Evolutionary conservation across 495 filamentous ascomycete genomes (phyloP), one percentile per base, ranked within the genome.

Genomic region (Penicillium manginii): DNA sequence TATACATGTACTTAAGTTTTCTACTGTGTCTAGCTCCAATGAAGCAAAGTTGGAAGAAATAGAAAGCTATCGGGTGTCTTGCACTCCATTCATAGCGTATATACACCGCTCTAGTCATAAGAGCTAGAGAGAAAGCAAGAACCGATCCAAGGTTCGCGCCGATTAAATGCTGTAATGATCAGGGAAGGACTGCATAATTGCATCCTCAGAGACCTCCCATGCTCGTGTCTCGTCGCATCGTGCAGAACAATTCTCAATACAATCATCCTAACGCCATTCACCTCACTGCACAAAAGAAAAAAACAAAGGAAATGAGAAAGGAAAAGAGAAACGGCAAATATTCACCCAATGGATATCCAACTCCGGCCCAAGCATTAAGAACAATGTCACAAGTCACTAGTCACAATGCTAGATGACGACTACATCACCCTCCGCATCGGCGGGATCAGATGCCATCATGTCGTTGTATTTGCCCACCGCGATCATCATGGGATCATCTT

Each of bases 361-460:
- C 63, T 63, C 61, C 60, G 66, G 43, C 55, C 15, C 58, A 59
- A 64, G 53, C 59, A 31, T 40, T 59, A 65, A 47, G 62, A 52
- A 52, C 43, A 58, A 63, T 51, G 55, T 49, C 35, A 45, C 26
- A 46, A 23, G 17, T 23, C 15, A 42, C 15, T 47, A 37, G 50
- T 12, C 2, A 35, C 40, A 42, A 35, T 17, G 4, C 63, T 71
- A 80, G 54, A 80, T 77, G 57, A 80, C 78, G 52, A 80, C 72
- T 54, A 80, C 75, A 63, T 80, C 76, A n/a, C 78, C 76, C 54
- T 80, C 75, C 22, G 78, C 73, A 62, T 80, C 78, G 12, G 76
- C 74, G n/a, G 76, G 74, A 48, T 79, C 76, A 11, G 78, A 79
- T 9, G 68, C 76, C 74, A 79, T 79, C 73, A 79, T 80, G 53